Percentiles rank a stretch among this genome's conserved stretches.
Conservation (phyloP, 345 rosid genomes). For the Brassica juncea region DNA sequence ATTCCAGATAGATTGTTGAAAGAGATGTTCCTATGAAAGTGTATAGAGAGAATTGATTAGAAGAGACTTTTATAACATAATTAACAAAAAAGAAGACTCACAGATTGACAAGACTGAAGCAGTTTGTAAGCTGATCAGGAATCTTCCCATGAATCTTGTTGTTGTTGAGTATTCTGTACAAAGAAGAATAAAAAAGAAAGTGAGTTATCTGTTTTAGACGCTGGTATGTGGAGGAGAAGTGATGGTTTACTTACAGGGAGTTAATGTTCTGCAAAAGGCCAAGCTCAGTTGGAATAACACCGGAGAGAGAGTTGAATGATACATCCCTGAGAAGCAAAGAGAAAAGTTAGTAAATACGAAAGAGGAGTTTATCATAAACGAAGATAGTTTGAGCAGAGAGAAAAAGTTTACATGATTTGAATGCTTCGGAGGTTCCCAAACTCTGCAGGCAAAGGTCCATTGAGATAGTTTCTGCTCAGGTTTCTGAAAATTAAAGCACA, state of each 20-base stretch:
- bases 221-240: neutral
- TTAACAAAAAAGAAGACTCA: conserved; percentile 32
- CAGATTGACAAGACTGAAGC: conserved; percentile 75
- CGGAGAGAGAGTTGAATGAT: conserved; percentile 67
- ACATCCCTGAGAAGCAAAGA: conserved; percentile 53
- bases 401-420: conserved; percentile 53
- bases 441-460: conserved; percentile 66
- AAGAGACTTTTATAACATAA: neutral
- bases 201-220: neutral
- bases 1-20: conserved; percentile 83
- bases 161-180: conserved; percentile 66
- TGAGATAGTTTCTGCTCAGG: conserved; percentile 67
- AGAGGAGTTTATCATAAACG: neutral
- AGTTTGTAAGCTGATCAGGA: conserved; percentile 78
- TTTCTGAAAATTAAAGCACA: conserved; percentile 45
- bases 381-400: neutral
- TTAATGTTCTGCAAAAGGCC: conserved; percentile 83
- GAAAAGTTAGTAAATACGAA: neutral
- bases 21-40: conserved; percentile 64
- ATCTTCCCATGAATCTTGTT: conserved; percentile 74
- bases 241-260: conserved; percentile 61
- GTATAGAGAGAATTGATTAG: neutral
- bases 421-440: conserved; percentile 85
- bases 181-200: neutral
- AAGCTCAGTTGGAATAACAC: conserved; percentile 71